phyloP scores from a whole-genome alignment of 352 stramenopile genomes.

The Globisporangium solare region DNA sequence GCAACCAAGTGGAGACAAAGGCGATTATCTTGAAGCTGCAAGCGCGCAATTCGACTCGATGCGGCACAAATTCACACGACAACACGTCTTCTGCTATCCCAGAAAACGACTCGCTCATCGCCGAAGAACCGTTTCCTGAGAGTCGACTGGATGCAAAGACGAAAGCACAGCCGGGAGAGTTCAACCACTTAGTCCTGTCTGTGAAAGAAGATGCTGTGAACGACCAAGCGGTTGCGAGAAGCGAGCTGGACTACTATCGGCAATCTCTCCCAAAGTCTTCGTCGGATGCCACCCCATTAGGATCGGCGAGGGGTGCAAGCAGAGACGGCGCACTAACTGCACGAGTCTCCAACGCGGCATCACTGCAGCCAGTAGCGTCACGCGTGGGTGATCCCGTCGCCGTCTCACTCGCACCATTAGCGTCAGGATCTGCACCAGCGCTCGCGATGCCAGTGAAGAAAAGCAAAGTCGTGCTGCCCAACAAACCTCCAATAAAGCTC shows the following conservation, averaged over 20 bases:
- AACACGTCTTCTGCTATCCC: neutral
- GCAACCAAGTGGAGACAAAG: constrained; percentile 25
- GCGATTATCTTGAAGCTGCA: constrained; percentile 37
- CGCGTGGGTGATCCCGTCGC: neutral
- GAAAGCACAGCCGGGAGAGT: constrained; percentile 47
- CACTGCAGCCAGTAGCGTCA: neutral
- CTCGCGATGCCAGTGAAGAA: neutral
- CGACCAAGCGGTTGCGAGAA: constrained; percentile 34
- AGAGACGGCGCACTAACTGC: constrained; percentile 6
- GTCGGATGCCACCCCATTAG: neutral
- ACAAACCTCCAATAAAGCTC: constrained; percentile 4
- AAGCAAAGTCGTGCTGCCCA: neutral
- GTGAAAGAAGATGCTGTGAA: constrained; percentile 31
- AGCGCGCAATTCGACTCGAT: constrained; percentile 13
- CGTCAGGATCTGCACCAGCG: neutral
- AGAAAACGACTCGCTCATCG: neutral
- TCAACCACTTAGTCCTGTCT: constrained; percentile 45
- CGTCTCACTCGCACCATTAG: neutral
- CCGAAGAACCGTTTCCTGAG: constrained; percentile 24
- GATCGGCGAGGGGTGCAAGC: neutral
- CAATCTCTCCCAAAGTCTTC: constrained; percentile 32
- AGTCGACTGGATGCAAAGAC: constrained; percentile 22
- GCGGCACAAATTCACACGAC: neutral
- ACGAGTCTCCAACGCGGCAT: neutral
- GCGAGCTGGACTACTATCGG: constrained; percentile 53